Conservation (phyloP, 441 rosid genomes). For the Oxalis stricta region DNA sequence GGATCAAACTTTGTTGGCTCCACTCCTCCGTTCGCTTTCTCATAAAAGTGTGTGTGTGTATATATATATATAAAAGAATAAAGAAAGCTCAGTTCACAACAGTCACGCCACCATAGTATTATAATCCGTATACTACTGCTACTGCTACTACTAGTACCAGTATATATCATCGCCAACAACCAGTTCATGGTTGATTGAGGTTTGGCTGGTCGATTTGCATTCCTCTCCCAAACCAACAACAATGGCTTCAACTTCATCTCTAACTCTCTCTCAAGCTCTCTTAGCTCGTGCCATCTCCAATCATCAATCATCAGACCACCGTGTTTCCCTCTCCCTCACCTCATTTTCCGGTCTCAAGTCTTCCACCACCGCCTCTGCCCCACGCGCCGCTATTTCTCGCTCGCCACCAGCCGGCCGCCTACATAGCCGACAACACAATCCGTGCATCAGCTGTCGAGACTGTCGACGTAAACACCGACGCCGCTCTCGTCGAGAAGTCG, state of each 20-base stretch:
- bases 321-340: conserved; percentile 33
- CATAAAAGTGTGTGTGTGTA: too few species aligned
- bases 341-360: conserved; percentile 50
- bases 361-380: conserved; percentile 12
- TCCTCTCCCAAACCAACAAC: conserved; percentile 6
- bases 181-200: too few species aligned
- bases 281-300: conserved; percentile 47
- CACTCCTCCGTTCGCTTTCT: too few species aligned
- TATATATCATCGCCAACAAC: too few species aligned
- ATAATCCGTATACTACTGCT: too few species aligned
- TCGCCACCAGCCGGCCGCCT: too few species aligned
- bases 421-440: conserved; percentile 17
- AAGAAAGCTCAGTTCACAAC: too few species aligned
- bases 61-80: too few species aligned
- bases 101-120: too few species aligned
- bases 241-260: conserved; percentile 79
- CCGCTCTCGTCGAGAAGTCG: conserved; percentile 80
- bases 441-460: conserved; percentile 57
- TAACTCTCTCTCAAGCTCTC: conserved; percentile 67
- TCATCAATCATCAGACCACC: conserved; percentile 31
- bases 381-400: conserved; percentile 4
- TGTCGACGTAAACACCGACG: conserved; percentile 34
- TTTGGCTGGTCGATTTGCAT: too few species aligned
- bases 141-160: too few species aligned
- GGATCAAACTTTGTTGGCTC: conserved; percentile 20